Evolutionary conservation across 352 stramenopile species (phyloP).

Genomic region (Phytophthora syringae): DNA sequence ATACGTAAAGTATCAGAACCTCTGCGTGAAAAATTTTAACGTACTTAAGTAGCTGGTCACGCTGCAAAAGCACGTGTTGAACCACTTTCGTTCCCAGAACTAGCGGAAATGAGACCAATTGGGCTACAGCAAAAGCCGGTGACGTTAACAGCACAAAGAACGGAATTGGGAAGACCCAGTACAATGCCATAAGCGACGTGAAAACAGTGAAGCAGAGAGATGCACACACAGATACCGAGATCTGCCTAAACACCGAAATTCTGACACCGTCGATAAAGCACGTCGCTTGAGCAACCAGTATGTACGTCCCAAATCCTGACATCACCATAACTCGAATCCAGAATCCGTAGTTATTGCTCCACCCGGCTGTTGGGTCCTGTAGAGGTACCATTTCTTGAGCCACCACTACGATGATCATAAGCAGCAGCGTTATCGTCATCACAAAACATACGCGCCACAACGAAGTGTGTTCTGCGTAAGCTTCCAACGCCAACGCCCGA

Average conservation of each 20-base stretch:
- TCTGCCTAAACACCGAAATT: neutral
- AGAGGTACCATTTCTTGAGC: constrained; percentile 10
- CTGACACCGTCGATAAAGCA: constrained; percentile 7
- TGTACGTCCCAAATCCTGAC: neutral
- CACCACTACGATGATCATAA: neutral
- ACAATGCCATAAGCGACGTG: no score
- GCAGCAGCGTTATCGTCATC: constrained; percentile 4
- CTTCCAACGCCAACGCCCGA: constrained; percentile 12
- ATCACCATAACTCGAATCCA: constrained; percentile 12
- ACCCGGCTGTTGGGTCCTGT: constrained; percentile 3
- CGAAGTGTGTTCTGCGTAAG: constrained; percentile 8
- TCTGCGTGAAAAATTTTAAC: neutral
- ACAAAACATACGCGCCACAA: constrained; percentile 3
- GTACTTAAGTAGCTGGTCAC: neutral
- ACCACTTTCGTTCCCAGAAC: neutral
- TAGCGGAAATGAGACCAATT: neutral
- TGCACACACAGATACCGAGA: neutral
- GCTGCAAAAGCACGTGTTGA: neutral
- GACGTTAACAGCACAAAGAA: constrained; percentile 3
- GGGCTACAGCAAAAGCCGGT: neutral
- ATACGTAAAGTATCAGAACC: neutral
- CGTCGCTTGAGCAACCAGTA: constrained; percentile 1
- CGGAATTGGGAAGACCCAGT: constrained; percentile 11
- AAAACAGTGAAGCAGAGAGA: no score
- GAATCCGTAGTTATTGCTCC: constrained; percentile 10